A percentile compares a stretch with the other conserved stretches of the same genome.
phyloP scores from a whole-genome alignment of 208 protist species.

The Leptomonas seymouri region DNA sequence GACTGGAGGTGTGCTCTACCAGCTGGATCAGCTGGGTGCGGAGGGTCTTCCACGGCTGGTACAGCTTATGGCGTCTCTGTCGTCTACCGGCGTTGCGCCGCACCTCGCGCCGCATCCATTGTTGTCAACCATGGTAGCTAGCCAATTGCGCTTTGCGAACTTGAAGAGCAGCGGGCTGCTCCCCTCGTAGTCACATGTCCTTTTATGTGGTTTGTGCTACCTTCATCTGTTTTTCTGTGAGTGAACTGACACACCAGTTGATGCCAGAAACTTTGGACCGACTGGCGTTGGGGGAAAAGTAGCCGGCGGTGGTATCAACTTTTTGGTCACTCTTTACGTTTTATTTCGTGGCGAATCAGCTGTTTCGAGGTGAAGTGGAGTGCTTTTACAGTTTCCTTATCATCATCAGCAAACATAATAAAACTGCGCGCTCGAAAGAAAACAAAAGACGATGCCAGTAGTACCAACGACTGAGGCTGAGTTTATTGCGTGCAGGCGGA shows the following conservation, averaged over 20 bases:
- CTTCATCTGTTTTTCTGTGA: no score
- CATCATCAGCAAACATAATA: slow-evolving; percentile 7
- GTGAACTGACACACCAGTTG: no score
- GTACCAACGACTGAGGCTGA: no score
- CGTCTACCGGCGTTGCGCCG: slow-evolving; percentile 29
- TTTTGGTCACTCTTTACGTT: not conserved
- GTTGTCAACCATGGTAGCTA: slow-evolving; percentile 45
- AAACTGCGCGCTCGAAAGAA: not conserved
- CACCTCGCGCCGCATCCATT: slow-evolving; percentile 68
- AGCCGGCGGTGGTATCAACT: no score
- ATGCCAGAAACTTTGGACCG: no score
- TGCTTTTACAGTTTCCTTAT: slow-evolving; percentile 11
- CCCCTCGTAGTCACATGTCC: slow-evolving; percentile 1
- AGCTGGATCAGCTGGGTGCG: slow-evolving; percentile 40
- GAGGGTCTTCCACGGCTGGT: slow-evolving; percentile 40
- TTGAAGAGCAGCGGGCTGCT: slow-evolving; percentile 26
- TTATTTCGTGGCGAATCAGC: not conserved
- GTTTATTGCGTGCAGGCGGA: no score
- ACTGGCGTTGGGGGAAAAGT: no score
- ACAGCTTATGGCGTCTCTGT: slow-evolving; percentile 41
- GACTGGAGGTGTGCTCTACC: slow-evolving; percentile 62
- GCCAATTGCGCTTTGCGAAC: slow-evolving; percentile 55
- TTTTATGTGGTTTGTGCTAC: no score
- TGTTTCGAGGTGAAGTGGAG: not conserved
- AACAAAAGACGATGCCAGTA: no score